These are phyloP conservation scores for Chlorella sp. DNA, from an alignment of 139 green algal genomes.

Conservation along the genomic window DNA sequence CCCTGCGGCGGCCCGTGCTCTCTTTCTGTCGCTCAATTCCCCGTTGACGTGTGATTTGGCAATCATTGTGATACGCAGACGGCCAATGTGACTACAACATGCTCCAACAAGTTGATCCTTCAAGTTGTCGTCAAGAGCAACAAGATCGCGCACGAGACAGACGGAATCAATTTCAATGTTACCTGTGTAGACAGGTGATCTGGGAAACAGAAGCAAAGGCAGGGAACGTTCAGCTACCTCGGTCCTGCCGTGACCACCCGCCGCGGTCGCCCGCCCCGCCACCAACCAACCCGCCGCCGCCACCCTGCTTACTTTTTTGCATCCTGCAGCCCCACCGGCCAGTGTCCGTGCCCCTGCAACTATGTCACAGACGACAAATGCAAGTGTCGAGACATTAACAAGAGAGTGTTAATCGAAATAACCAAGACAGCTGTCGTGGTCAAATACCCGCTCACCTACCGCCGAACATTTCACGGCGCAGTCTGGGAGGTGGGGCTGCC, in stretches of 20 bases:
- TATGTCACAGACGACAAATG: constrained; percentile 70
- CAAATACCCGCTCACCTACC: constrained; percentile 74
- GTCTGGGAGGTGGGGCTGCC: constrained; percentile 53
- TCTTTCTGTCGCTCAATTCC: not conserved
- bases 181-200: constrained; percentile 74
- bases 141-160: constrained; percentile 54
- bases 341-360: constrained; percentile 84
- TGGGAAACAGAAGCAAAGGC: too few relatives aligned
- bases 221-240: too few relatives aligned
- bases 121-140: constrained; percentile 65
- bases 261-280: not conserved
- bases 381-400: constrained; percentile 73
- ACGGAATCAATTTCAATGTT: constrained; percentile 66
- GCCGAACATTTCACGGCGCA: constrained; percentile 58
- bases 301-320: too few relatives aligned
- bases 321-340: constrained; percentile 52
- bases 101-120: constrained; percentile 75
- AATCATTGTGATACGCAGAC: not conserved
- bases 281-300: not conserved
- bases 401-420: constrained; percentile 61
- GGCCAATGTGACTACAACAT: constrained; percentile 18
- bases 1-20: not conserved
- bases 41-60: not conserved
- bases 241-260: too few relatives aligned
- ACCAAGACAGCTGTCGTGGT: constrained; percentile 74